Base-by-base conservation (phyloP, 1,284 basidiomycete genomes). In the Puccinia coronata region DNA sequence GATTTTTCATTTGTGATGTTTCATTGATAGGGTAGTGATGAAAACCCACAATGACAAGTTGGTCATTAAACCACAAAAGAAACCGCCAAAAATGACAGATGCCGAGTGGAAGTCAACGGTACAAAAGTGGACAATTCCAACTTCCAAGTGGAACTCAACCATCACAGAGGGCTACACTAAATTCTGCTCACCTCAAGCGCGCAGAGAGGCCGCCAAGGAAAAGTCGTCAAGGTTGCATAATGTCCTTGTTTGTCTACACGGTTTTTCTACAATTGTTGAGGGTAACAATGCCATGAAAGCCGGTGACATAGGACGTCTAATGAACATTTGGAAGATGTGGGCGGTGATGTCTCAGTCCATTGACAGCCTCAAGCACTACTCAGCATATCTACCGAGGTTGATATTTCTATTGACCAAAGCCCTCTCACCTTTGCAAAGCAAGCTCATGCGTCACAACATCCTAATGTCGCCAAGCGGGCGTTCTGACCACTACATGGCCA, bases 271-370 rank as follows among this genome's bases (percentile, higher is more conserved):
- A 2, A 16, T 75, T 3, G 18, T 75, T 1, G 73, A 75, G 28
- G 55, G 12, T 12, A 47, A 61, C 23, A 23, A 53, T 39, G 23
- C 73, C 4, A 76, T 59, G 34, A 39, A 61, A 31, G 28, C 55
- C 16, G 55, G 55, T 5, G 25, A 75, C 28, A 49, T 61, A n/a
- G 73, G 73, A 0, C 28, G 55, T 5, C 36, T 75, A 11, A n/a
- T 63, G 12, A 59, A 47, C n/a, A n/a, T 76, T 5, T 76, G 73
- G 73, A 76, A 61, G 39, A 31, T 55, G 6, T 61, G 55, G 73
- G 36, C 73, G 8, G 14, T 75, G 5, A 75, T 75, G 73, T 25
- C 36, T 28, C 53, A 75, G 34, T 4, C 1, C 1, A 5, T 75
- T 4, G 39, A 34, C 20, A 20, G 31, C 23, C 31, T 75, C 9